These are phyloP conservation scores for Aurantiochytrium sp. DNA, from an alignment of 108 stramenopile species.

Conservation along the genomic window DNA sequence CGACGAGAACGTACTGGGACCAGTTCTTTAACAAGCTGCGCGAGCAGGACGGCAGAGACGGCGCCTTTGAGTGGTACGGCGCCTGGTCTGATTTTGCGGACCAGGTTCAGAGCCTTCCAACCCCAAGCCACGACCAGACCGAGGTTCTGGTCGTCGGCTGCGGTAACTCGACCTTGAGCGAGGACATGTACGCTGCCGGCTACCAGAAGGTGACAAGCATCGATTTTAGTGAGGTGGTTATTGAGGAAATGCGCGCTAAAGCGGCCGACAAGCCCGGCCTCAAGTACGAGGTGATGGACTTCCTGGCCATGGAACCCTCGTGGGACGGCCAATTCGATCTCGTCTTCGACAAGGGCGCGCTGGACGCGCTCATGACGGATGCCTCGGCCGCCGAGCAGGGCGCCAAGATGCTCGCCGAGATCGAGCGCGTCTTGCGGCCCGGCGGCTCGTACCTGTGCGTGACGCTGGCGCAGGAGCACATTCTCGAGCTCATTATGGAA, in stretches of 20 bases:
- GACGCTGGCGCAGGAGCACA: constrained; percentile 26
- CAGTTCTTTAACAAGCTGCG: constrained; percentile 12
- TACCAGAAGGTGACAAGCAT: constrained; percentile 48
- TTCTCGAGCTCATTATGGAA: neutral
- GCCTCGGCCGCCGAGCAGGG: neutral
- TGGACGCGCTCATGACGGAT: constrained; percentile 42
- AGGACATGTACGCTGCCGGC: constrained; percentile 38
- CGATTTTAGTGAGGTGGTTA: constrained; percentile 58
- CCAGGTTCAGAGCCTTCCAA: neutral
- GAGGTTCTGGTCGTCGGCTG: constrained; percentile 45
- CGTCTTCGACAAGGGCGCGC: constrained; percentile 49
- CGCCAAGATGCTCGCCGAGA: constrained; percentile 32
- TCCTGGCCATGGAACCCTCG: constrained; percentile 34
- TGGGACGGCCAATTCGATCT: constrained; percentile 35
- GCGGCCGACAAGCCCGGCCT: constrained; percentile 42
- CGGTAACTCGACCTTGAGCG: constrained; percentile 46
- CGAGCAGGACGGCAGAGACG: neutral
- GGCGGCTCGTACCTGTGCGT: constrained; percentile 43
- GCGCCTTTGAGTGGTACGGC: constrained; percentile 34
- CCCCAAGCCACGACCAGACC: neutral
- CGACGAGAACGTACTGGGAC: constrained; percentile 9
- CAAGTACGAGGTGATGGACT: constrained; percentile 39
- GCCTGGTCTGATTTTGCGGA: neutral
- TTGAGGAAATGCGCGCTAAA: constrained; percentile 37
- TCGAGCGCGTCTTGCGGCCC: constrained; percentile 40